These are phyloP conservation scores for Stenocarpella maydis DNA, from an alignment of 2,329 filamentous ascomycete species.

Conservation along the genomic window DNA sequence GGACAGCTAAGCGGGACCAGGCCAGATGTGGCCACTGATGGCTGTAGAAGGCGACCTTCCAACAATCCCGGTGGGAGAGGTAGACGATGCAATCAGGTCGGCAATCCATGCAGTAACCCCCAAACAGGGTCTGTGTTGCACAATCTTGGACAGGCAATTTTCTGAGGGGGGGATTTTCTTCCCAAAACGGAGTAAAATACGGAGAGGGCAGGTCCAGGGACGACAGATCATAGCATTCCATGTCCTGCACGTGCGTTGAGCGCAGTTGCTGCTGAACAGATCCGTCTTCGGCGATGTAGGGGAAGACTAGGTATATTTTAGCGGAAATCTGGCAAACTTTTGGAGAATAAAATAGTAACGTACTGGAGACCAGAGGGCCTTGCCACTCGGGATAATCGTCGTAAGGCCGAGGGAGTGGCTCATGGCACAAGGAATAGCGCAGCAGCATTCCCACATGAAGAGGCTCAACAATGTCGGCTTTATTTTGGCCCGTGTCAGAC, in stretches of 20 bases:
- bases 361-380: not conserved
- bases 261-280: not conserved
- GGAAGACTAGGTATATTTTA: not conserved
- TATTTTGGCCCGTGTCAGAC: not conserved
- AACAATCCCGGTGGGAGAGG: conserved; percentile 3
- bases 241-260: not conserved
- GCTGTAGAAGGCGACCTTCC: not conserved
- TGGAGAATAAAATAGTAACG: not conserved
- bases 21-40: not conserved
- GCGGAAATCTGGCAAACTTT: no score
- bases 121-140: not conserved
- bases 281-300: not conserved
- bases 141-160: not conserved
- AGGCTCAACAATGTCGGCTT: no score
- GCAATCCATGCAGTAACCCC: not conserved
- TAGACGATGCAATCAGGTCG: not conserved
- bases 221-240: no score
- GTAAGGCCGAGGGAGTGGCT: not conserved
- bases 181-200: not conserved
- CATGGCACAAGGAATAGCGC: conserved; percentile 4
- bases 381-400: not conserved
- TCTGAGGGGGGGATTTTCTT: not conserved
- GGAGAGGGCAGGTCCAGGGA: not conserved
- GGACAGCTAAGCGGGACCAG: not conserved
- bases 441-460: conserved; percentile 1